Percentiles rank a stretch among this genome's conserved stretches.
phyloP scores from a whole-genome alignment of 306 rosid genomes.

The Sindora glabra region DNA sequence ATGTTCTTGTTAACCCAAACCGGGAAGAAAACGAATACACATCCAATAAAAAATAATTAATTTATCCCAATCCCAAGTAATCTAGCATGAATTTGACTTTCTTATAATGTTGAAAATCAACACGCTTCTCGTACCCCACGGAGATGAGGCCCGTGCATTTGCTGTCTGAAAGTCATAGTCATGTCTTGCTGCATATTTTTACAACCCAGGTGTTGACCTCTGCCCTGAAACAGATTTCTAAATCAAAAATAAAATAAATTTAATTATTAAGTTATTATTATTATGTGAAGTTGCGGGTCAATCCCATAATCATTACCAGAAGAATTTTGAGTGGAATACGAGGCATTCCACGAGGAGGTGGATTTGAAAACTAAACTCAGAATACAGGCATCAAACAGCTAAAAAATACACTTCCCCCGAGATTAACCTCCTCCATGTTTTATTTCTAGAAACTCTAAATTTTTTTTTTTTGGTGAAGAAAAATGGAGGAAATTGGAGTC shows the following conservation, averaged over 20 bases:
- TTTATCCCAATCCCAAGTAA: background rate
- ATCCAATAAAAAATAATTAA: background rate
- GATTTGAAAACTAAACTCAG: background rate
- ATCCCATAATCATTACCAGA: conserved; percentile 39
- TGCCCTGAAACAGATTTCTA: background rate
- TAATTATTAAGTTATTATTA: background rate
- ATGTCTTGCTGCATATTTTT: conserved; percentile 25
- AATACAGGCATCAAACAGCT: background rate
- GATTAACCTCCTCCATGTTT: conserved; percentile 10
- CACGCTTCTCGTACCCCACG: conserved; percentile 1
- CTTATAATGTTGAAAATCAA: background rate
- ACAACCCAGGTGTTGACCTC: conserved; percentile 49
- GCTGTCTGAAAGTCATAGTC: no score
- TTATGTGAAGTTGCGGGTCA: conserved; percentile 23
- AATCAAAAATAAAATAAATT: background rate
- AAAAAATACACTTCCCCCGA: conserved; percentile 14
- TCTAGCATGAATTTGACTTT: background rate
- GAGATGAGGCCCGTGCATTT: conserved; percentile 10
- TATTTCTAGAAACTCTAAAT: background rate
- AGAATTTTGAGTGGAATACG: conserved; percentile 46
- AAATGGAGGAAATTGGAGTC: background rate
- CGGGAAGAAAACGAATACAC: background rate
- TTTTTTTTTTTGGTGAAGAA: conserved; percentile 7
- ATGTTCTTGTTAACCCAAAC: background rate
- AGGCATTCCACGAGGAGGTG: conserved; percentile 16